phyloP scores from a whole-genome alignment of 2,329 filamentous ascomycete species.

The Calonectria pseudoturangicola region DNA sequence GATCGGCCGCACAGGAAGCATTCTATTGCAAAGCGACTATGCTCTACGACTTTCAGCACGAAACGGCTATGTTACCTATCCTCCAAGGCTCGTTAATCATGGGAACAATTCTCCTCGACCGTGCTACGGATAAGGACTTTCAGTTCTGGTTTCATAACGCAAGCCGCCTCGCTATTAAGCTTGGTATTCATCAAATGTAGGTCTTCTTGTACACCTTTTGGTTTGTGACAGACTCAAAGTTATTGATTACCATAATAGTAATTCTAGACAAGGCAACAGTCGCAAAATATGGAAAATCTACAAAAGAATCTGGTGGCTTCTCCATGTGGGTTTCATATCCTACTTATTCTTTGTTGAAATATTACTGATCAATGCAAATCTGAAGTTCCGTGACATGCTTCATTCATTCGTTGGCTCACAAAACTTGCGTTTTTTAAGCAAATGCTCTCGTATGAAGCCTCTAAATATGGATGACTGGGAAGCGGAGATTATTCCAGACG shows the following conservation, averaged over 20 bases:
- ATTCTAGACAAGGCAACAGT: not conserved
- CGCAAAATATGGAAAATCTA: not conserved
- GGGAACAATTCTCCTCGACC: not conserved
- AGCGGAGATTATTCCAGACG: not conserved
- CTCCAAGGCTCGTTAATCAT: not conserved
- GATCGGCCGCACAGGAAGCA: not conserved
- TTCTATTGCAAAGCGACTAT: not conserved
- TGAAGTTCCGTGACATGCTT: not conserved
- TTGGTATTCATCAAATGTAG: constrained; percentile 1
- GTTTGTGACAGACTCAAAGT: not conserved
- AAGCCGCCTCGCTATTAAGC: not conserved
- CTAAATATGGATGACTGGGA: not conserved
- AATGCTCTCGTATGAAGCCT: not conserved
- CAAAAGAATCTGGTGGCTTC: constrained; percentile 3
- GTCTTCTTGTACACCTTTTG: not conserved
- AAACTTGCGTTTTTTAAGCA: not conserved
- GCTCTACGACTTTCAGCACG: not conserved
- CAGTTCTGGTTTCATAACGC: not conserved
- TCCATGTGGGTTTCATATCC: not conserved
- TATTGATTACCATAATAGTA: not conserved
- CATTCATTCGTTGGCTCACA: constrained; percentile 1
- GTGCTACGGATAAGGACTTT: not conserved
- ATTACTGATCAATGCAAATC: not conserved
- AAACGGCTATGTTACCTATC: not conserved
- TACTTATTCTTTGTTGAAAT: not conserved